phyloP scores from a whole-genome alignment of 2,329 filamentous ascomycete genomes.

The Dactylellina leptospora region DNA sequence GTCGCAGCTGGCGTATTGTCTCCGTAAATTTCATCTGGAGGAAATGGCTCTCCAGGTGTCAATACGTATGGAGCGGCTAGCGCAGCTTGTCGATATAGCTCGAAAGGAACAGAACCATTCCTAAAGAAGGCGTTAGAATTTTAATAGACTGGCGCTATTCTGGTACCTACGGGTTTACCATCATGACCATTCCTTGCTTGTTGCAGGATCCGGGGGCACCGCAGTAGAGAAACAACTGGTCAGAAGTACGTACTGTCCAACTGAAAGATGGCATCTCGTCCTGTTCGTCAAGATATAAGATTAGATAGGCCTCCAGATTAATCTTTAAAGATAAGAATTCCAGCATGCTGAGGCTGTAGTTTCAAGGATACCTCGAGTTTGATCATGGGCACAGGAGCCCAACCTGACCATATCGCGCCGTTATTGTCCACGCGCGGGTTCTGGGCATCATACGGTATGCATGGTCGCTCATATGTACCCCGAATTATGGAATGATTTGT shows the following conservation, averaged over 20 bases:
- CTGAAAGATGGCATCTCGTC: conserved; percentile 59
- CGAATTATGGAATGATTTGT: conserved; percentile 72
- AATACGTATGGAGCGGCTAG: conserved; percentile 66
- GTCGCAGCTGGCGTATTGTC: background rate
- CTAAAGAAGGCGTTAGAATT: conserved; percentile 53
- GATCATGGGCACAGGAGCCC: conserved; percentile 63
- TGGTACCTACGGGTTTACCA: conserved; percentile 72
- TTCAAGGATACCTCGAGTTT: conserved; percentile 62
- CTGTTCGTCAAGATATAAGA: conserved; percentile 3
- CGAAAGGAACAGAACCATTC: conserved; percentile 65
- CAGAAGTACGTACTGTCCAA: conserved; percentile 66
- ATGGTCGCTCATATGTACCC: conserved; percentile 69
- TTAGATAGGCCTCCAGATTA: background rate
- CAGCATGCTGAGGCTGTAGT: background rate
- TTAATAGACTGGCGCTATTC: background rate
- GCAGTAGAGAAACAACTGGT: conserved; percentile 76
- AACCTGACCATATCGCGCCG: conserved; percentile 66
- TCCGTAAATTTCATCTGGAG: conserved; percentile 57
- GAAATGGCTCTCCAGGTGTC: conserved; percentile 67
- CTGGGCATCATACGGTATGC: conserved; percentile 70
- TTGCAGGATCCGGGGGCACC: conserved; percentile 73
- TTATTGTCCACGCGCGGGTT: conserved; percentile 62
- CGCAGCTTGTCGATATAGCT: conserved; percentile 64
- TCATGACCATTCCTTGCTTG: conserved; percentile 75
- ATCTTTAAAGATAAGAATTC: background rate